Evolutionary conservation across 495 filamentous ascomycete species (phyloP), one percentile per base, ranked within the genome.

Genomic region (Penicillium flavigenum): DNA sequence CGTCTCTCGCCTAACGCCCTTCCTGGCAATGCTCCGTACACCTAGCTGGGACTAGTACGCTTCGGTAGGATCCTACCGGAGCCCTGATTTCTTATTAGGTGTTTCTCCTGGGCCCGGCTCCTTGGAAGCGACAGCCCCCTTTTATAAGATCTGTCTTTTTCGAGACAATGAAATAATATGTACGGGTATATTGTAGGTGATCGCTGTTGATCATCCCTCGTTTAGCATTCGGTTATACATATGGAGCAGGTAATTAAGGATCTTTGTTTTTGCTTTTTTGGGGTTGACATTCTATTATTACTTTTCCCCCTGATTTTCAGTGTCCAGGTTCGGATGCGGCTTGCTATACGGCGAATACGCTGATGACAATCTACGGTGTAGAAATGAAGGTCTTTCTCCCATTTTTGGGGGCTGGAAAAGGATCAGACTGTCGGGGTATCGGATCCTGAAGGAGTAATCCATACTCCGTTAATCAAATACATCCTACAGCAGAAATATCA

Each of bases 141-240:
- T 41, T 31, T 24, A 10, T 5, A n/a, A n/a, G 53, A 47, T 39
- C 43, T 47, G 29, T 12, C 49, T 24, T 31, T 47, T 55, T 47
- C 3, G 24, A 39, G 36, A 41, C 26, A 22, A 31, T 46, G 12
- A 34, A 42, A 45, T 8, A 8, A 2, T 29, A 17, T 39, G 36
- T 17, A 39, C 36, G 8, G 16, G 5, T 17, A 39, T 39, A 17
- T 39, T 39, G 7, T 39, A n/a, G 36, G 36, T 24, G 54, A 57
- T 57, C 54, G 53, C 19, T 14, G 46, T 57, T 38, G 54, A 57
- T 57, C 54, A 41, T 20, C 39, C 38, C 51, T 57, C 44, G 53
- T 47, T 41, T 27, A 26, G 34, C 26, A 12, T 43, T 16, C 54
- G 43, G 26, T 17, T 57, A 27, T 26, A 38, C 12, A 34, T 24